Conservation (phyloP, 2,329 filamentous ascomycete species). For the Exophiala oligosperma region DNA sequence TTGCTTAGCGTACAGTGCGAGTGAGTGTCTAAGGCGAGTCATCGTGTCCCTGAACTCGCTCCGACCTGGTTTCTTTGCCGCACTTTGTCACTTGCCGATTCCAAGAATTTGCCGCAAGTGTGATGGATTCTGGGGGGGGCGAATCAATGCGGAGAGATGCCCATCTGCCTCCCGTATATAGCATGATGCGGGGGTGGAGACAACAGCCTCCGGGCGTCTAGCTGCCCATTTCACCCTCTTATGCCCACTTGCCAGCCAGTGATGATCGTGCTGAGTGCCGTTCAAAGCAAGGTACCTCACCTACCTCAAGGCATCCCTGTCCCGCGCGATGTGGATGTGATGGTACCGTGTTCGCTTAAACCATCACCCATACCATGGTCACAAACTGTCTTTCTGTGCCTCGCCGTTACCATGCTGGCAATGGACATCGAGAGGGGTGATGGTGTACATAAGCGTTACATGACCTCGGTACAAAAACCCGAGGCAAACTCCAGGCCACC, state of each 20-base stretch:
- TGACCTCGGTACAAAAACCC: background rate
- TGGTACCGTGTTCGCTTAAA: conserved; percentile 14
- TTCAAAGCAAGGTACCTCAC: background rate
- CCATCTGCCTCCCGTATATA: background rate
- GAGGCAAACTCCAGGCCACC: too few relatives aligned
- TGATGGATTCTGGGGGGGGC: background rate
- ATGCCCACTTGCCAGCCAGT: background rate
- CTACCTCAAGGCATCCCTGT: background rate
- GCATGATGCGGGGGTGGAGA: conserved; percentile 1
- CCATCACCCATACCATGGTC: conserved; percentile 9
- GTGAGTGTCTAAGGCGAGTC: too few relatives aligned
- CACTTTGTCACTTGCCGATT: background rate
- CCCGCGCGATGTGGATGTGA: background rate
- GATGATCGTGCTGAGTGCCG: background rate
- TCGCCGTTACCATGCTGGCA: background rate
- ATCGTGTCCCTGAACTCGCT: too few relatives aligned
- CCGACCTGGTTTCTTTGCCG: background rate
- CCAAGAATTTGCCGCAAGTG: background rate
- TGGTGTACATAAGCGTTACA: background rate
- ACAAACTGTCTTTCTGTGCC: background rate
- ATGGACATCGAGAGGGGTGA: background rate
- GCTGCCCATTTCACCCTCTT: too few relatives aligned
- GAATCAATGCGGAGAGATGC: conserved; percentile 3
- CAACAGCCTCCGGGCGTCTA: too few relatives aligned
- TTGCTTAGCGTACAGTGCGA: background rate